Evolutionary conservation across 164 flowering plant species (phyloP).

Genomic region (Euptelea pleiosperma): DNA sequence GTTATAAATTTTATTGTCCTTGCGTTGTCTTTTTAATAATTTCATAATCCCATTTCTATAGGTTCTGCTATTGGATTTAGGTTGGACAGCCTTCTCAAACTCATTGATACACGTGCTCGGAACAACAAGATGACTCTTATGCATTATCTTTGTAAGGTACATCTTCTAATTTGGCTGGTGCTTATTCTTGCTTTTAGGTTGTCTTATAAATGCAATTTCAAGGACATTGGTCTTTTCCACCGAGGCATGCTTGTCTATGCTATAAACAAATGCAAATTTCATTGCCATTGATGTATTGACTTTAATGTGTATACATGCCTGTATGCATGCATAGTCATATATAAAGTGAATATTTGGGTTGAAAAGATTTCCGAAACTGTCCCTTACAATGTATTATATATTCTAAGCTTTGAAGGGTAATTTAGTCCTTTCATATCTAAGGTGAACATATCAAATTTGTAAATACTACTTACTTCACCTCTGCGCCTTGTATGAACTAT

Average conservation of each 20-base stretch:
- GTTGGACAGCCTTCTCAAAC: slow-evolving; percentile 90
- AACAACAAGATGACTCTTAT: slow-evolving; percentile 93
- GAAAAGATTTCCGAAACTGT: too few relatives aligned
- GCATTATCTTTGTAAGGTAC: slow-evolving; percentile 99
- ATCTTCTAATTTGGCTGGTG: neutral
- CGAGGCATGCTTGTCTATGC: neutral
- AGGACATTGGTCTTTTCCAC: neutral
- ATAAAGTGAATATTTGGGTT: too few relatives aligned
- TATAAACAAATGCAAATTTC: too few relatives aligned
- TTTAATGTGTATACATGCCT: too few relatives aligned
- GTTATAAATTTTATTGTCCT: neutral
- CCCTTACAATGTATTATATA: too few relatives aligned
- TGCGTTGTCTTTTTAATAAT: neutral
- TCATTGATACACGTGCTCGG: slow-evolving; percentile 84
- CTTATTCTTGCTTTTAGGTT: neutral
- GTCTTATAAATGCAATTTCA: neutral
- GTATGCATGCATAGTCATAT: too few relatives aligned
- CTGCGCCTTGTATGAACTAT: too few relatives aligned
- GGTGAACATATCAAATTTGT: too few relatives aligned
- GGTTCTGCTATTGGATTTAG: slow-evolving; percentile 97
- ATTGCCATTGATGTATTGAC: too few relatives aligned
- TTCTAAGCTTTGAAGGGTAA: too few relatives aligned
- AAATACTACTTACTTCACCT: too few relatives aligned
- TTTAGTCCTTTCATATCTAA: too few relatives aligned
- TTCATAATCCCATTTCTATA: slow-evolving; percentile 17